Evolutionary conservation across 331 rosid genomes (phyloP).

Genomic region (Quercus phellos): DNA sequence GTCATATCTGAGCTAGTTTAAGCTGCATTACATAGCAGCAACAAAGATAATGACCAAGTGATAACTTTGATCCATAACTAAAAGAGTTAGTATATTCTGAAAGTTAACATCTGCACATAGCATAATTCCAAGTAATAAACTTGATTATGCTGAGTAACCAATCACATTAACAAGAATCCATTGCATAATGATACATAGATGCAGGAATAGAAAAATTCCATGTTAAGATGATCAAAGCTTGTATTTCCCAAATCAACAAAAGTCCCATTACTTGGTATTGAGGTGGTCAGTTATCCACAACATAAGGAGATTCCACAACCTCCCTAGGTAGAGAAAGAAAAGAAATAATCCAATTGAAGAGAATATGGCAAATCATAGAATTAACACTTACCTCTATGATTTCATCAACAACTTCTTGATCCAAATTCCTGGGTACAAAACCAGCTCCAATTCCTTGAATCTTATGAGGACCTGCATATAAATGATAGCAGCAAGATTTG

Average conservation of each 20-base stretch:
- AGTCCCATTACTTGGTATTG: not conserved
- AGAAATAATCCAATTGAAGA: not conserved
- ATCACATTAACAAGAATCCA: no score
- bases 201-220: not conserved
- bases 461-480: slow-evolving; percentile 89
- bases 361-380: not conserved
- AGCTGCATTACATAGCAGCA: not conserved
- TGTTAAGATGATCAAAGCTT: not conserved
- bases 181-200: not conserved
- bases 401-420: slow-evolving; percentile 84
- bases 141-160: not conserved
- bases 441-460: slow-evolving; percentile 99
- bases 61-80: not conserved
- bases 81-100: not conserved
- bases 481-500: slow-evolving; percentile 1
- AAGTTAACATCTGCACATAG: not conserved
- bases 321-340: not conserved
- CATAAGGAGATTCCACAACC: not conserved
- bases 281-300: not conserved
- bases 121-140: not conserved
- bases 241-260: not conserved
- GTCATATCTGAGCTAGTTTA: not conserved
- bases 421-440: slow-evolving; percentile 88
- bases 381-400: slow-evolving; percentile 52
- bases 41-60: not conserved